phyloP scores from a whole-genome alignment of 1,284 basidiomycete genomes.

The Somion occarium region DNA sequence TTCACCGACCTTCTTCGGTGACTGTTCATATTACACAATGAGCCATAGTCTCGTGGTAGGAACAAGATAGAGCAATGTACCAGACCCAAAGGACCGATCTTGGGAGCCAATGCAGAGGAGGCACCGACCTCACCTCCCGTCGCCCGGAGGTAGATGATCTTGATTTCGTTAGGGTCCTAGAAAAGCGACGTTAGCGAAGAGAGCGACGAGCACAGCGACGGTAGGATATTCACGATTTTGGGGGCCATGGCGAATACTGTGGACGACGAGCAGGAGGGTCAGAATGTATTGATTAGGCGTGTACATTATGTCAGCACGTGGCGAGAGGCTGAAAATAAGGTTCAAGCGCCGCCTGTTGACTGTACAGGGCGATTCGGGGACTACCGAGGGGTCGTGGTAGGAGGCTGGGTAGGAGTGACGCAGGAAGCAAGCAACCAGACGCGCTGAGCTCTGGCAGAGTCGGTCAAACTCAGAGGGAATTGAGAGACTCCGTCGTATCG shows the following conservation, averaged over 20 bases:
- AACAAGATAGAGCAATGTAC: constrained; percentile 48
- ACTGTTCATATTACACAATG: constrained; percentile 45
- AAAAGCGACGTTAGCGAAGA: constrained; percentile 15
- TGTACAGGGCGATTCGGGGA: constrained; percentile 38
- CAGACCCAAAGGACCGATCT: constrained; percentile 99
- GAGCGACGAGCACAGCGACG: background rate
- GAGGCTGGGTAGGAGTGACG: constrained; percentile 7
- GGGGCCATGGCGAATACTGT: constrained; percentile 57
- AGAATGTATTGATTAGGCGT: constrained; percentile 9
- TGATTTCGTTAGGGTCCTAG: constrained; percentile 90
- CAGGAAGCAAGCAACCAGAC: background rate
- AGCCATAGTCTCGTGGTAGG: constrained; percentile 1
- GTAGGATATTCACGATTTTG: constrained; percentile 57
- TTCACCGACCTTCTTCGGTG: constrained; percentile 99
- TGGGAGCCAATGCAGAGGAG: constrained; percentile 96
- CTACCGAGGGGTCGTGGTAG: constrained; percentile 3
- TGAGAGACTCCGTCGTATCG: background rate
- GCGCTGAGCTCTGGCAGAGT: background rate
- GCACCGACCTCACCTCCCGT: constrained; percentile 99
- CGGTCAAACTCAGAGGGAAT: background rate
- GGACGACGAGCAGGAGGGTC: constrained; percentile 16
- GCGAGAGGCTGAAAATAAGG: constrained; percentile 37
- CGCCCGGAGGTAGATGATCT: constrained; percentile 99
- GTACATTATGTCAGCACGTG: constrained; percentile 15
- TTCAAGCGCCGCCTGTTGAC: constrained; percentile 44